Percentiles rank a stretch among this genome's conserved stretches.
These are phyloP conservation scores for Leccinum aurantiacum DNA, from an alignment of 768 basidiomycete species.

Conservation along the genomic window DNA sequence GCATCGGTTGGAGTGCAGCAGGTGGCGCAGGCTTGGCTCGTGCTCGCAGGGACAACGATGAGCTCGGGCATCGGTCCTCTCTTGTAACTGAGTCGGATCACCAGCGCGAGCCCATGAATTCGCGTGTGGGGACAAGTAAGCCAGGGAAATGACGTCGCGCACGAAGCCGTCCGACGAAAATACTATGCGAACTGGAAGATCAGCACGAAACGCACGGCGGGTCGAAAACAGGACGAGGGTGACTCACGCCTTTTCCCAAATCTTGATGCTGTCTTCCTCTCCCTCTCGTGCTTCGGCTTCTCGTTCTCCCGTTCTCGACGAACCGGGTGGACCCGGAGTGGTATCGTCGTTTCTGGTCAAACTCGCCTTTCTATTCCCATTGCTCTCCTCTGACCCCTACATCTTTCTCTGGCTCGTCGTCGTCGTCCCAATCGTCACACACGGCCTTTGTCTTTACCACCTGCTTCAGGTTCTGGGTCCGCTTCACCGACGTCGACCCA, in stretches of 20 bases:
- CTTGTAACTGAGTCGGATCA: constrained; percentile 44
- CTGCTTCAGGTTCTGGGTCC: not conserved
- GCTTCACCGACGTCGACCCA: not conserved
- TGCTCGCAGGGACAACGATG: constrained; percentile 43
- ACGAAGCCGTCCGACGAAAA: not conserved
- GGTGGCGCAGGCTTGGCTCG: constrained; percentile 47
- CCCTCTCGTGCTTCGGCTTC: not conserved
- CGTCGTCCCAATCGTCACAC: constrained; percentile 61
- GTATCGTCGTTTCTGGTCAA: not conserved
- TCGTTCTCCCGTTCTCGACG: not conserved
- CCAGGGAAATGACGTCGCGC: not conserved
- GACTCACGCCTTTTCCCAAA: constrained; percentile 74
- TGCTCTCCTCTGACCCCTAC: no score
- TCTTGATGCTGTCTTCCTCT: constrained; percentile 40
- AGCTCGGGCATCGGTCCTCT: constrained; percentile 67
- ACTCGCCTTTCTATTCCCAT: not conserved
- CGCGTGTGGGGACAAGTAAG: not conserved
- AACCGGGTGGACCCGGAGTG: not conserved
- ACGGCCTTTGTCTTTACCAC: constrained; percentile 9
- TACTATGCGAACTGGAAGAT: constrained; percentile 9
- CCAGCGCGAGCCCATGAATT: not conserved
- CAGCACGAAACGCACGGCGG: constrained; percentile 7
- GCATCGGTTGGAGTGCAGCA: constrained; percentile 56
- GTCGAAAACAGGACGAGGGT: not conserved
- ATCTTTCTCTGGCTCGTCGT: constrained; percentile 10